Evolutionary conservation across 495 filamentous ascomycete genomes (phyloP), one percentile per base, ranked within the genome.

Genomic region (Lasiosphaeria hispida): DNA sequence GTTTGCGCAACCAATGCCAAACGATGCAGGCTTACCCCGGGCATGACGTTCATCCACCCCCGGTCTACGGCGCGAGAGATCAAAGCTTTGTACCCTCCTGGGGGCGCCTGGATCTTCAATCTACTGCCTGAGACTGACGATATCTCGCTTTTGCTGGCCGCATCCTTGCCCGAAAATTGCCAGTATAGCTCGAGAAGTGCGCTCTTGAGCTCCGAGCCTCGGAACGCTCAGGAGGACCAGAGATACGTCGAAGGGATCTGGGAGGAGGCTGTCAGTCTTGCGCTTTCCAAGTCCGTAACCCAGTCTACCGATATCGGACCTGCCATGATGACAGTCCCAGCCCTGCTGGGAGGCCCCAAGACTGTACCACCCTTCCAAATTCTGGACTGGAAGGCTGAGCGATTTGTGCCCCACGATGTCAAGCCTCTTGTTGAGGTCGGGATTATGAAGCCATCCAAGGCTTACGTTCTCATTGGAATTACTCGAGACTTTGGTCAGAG

Each of bases 401-500:
- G 75, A 0, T 50, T 49, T 1, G 53, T 66, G 6, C 15, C 55
- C 0, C 51, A 64, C 10, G 54, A 59, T 11, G 49, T 68, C 33
- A 60, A 62, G 44, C 61, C 65, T 7, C 23, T 55, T 1, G 45
- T 42, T 4, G 54, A 37, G n/a, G 60, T 59, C 0, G 17, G 51
- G 1, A 49, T 73, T 15, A 70, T 81, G 36, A 57, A 50, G 7
- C 42, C 67, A 0, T 50, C 78, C 59, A 80, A 75, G 60, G 82
- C 84, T 0, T 88, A 88, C 59, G 67, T 80, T 36, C 66, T 88
- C 0, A 67, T 83, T 15, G 85, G 85, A 4, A 60, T 87, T 10
- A 83, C 82, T 1, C 77, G 82, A 14, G 78, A 80, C 30, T 72
- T 87, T 4, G 85, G 83, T 13, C 74, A 77, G 52, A 86, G 84